Conservation (phyloP, 768 basidiomycete species). For the Suillus cothurnatus region DNA sequence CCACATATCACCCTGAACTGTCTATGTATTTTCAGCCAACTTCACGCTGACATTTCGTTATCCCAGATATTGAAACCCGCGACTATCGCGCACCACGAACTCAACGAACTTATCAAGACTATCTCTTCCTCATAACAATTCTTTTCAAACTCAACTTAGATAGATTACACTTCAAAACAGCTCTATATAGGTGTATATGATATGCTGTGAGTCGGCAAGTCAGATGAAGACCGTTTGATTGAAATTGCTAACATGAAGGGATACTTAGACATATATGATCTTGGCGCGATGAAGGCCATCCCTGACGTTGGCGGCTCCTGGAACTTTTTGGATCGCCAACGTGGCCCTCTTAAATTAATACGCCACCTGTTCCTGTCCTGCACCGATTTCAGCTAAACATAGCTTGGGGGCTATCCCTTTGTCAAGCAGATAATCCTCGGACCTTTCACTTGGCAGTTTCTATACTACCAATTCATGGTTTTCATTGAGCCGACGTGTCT, state of each 20-base stretch:
- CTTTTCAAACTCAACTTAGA: constrained; percentile 2
- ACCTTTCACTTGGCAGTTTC: not conserved
- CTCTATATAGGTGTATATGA: not conserved
- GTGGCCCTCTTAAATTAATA: not conserved
- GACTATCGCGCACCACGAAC: not conserved
- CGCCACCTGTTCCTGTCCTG: not conserved
- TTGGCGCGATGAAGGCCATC: not conserved
- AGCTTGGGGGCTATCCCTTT: not conserved
- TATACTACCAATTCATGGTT: not conserved
- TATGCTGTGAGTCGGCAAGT: constrained; percentile 1
- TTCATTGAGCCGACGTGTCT: constrained; percentile 2
- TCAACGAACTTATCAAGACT: not conserved
- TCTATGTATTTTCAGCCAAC: not conserved
- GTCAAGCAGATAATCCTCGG: not conserved
- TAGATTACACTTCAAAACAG: not conserved
- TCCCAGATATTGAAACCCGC: not conserved
- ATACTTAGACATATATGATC: not conserved
- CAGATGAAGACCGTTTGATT: not conserved
- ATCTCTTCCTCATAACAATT: not conserved
- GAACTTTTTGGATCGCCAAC: not conserved
- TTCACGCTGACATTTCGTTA: not conserved
- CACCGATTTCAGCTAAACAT: not conserved
- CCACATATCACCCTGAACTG: not conserved
- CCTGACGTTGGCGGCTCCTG: not conserved
- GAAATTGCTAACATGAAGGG: not conserved